These are phyloP conservation scores for Primulina huaijiensis DNA, from an alignment of 257 asterid genomes.

Conservation along the genomic window DNA sequence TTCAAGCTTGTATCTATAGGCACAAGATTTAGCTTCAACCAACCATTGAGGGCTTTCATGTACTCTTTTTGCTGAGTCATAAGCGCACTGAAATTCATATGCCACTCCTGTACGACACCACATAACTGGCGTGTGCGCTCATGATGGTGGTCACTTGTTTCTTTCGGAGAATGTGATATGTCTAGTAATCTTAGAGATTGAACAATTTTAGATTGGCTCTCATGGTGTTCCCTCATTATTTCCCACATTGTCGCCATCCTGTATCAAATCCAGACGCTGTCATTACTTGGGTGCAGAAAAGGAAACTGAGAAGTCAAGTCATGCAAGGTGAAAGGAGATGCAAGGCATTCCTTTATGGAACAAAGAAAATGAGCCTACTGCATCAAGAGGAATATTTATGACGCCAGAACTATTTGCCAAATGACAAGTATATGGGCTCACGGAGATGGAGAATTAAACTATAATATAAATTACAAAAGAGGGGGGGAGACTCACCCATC, in stretches of 20 bases:
- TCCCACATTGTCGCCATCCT: constrained; percentile 98
- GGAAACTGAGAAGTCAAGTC: background rate
- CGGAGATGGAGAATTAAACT: background rate
- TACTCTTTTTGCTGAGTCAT: constrained; percentile 71
- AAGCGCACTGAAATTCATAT: constrained; percentile 59
- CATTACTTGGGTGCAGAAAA: background rate
- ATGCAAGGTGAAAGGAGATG: constrained; percentile 7
- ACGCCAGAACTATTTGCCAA: background rate
- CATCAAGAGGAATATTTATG: too few relatives aligned
- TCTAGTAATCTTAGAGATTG: constrained; percentile 55
- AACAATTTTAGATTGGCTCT: constrained; percentile 58
- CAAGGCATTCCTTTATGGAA: constrained; percentile 8
- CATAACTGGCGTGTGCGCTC: constrained; percentile 75
- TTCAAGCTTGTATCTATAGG: constrained; percentile 83
- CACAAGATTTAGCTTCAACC: constrained; percentile 79
- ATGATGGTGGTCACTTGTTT: constrained; percentile 85
- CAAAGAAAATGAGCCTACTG: background rate
- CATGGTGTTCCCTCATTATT: constrained; percentile 64
- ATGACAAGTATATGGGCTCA: background rate
- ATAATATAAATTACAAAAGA: constrained; percentile 14
- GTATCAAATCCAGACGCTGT: constrained; percentile 18
- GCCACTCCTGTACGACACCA: constrained; percentile 83
- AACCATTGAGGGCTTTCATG: constrained; percentile 55
- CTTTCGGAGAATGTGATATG: constrained; percentile 64
- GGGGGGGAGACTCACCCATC: constrained; percentile 65